Percentiles rank a stretch among this genome's conserved stretches.
These are phyloP conservation scores for Meira miltonrushii DNA, from an alignment of 1,284 basidiomycete species.

Conservation along the genomic window DNA sequence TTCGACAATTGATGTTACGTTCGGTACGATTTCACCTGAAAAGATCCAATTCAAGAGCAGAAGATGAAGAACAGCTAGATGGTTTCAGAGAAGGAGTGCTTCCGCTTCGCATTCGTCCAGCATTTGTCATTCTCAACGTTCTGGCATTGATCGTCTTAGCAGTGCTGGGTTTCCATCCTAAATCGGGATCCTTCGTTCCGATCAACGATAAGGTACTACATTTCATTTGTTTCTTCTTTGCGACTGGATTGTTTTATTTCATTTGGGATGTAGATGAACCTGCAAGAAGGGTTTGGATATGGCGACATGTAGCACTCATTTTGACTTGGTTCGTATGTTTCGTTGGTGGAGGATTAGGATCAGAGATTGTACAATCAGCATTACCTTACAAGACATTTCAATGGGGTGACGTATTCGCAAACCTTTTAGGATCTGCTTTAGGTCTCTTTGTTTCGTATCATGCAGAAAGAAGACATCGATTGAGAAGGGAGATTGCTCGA, in stretches of 20 bases:
- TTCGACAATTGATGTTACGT: too few species aligned
- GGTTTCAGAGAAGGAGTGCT: slow-evolving; percentile 15
- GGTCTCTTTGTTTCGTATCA: slow-evolving; percentile 60
- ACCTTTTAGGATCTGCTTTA: slow-evolving; percentile 69
- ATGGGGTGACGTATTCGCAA: slow-evolving; percentile 71
- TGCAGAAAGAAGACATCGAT: slow-evolving; percentile 29
- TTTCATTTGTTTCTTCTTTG: slow-evolving; percentile 69
- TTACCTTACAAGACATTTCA: slow-evolving; percentile 79
- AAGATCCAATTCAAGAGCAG: background rate
- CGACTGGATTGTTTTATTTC: slow-evolving; percentile 77
- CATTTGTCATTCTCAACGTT: slow-evolving; percentile 32
- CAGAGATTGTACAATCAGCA: slow-evolving; percentile 75
- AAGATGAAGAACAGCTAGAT: slow-evolving; percentile 4
- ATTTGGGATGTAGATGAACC: slow-evolving; percentile 76
- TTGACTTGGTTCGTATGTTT: slow-evolving; percentile 60
- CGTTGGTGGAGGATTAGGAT: slow-evolving; percentile 66
- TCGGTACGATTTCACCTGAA: too few species aligned
- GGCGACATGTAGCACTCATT: slow-evolving; percentile 70
- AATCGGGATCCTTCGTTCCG: slow-evolving; percentile 56
- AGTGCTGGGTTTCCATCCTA: slow-evolving; percentile 47
- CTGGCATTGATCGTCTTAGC: slow-evolving; percentile 35
- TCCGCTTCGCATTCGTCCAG: slow-evolving; percentile 39
- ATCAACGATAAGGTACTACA: slow-evolving; percentile 78
- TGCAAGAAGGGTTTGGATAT: slow-evolving; percentile 65
- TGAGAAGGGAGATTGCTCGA: slow-evolving; percentile 28